Base-by-base conservation (phyloP, 495 filamentous ascomycete genomes). In the Cercophora samala region DNA sequence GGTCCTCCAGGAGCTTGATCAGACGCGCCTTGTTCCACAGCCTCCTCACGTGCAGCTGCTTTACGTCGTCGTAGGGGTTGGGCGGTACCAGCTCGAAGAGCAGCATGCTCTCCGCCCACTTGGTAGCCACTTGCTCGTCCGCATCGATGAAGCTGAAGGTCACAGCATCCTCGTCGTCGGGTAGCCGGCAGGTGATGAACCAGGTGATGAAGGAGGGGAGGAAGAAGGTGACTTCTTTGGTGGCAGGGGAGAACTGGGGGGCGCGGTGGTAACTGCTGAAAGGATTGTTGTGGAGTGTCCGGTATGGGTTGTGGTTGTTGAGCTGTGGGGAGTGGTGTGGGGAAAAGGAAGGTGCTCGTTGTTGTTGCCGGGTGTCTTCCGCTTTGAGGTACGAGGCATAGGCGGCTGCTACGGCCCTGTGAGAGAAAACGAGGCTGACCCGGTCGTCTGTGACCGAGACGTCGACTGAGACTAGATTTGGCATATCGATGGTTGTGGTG, bases 161-260 rank as follows among this genome's bases (percentile, higher is more conserved):
- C 11, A 75, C 72, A 32, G 63, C 66, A 64, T 76, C 74, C 22
- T 76, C 74, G 73, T 76, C 74, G 68, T 76, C 74, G 37, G 74
- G 74, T 2, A 73, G 71, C 9, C 74, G 74, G 69, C 73, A 75
- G 66, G 73, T 76, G 69, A 76, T 76, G 73, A 76, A 76, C 74
- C 74, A 76, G 17, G 66, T 76, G 53, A 76, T 72, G 66, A 73
- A 75, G 29, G 22, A 59, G 1, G 74, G 74, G 54, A 76, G 69
- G 6, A 65, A 68, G 0, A 76, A 24, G 18, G 69, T 73, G 59
- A 76, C 73, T 62, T 73, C 70, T 55, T 72, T 76, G 58, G 67
- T 29, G 18, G 63, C 8, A 23, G 64, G n/a, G 63, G 69, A 69
- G 3, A 69, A 68, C 21, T 70, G 69, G 5, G 69, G 64, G 23